Evolutionary conservation across 192 early-diverging fungal genomes (phyloP).

Genomic region (Coemansia sp.): DNA sequence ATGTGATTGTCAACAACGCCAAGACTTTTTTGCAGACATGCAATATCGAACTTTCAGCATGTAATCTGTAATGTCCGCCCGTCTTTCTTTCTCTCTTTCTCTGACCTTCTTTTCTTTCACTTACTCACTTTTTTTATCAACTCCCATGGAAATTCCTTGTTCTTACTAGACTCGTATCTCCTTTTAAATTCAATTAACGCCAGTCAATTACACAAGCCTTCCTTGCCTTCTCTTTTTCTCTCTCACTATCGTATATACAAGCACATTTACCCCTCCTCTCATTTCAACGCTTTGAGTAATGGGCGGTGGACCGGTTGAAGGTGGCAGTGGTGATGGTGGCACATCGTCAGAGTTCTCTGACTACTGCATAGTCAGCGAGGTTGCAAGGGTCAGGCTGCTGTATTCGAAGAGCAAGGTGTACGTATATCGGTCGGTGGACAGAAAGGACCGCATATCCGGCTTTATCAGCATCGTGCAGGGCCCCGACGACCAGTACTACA

Average conservation of each 20-base stretch:
- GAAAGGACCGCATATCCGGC: constrained; percentile 65
- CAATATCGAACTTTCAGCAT: not conserved
- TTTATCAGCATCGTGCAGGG: constrained; percentile 67
- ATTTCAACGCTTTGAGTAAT: constrained; percentile 10
- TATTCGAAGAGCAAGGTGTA: constrained; percentile 73
- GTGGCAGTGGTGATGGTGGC: not conserved
- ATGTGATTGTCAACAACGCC: constrained; percentile 23
- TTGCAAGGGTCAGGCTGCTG: constrained; percentile 55
- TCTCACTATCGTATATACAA: not conserved
- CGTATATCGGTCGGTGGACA: constrained; percentile 64
- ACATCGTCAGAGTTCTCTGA: constrained; percentile 50
- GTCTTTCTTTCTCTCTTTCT: not conserved
- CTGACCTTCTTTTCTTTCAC: not conserved
- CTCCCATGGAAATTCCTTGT: not conserved
- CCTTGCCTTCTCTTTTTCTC: not conserved
- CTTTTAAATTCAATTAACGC: not conserved
- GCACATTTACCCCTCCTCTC: not conserved
- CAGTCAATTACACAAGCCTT: not conserved
- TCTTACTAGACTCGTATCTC: not conserved
- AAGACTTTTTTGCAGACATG: constrained; percentile 13
- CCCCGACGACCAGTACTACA: constrained; percentile 59
- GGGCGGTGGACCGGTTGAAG: constrained; percentile 52
- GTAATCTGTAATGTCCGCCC: not conserved
- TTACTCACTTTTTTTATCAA: not conserved
- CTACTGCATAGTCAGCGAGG: constrained; percentile 56